Evolutionary conservation across 306 rosid genomes (phyloP).

Genomic region (Rosa chinensis): DNA sequence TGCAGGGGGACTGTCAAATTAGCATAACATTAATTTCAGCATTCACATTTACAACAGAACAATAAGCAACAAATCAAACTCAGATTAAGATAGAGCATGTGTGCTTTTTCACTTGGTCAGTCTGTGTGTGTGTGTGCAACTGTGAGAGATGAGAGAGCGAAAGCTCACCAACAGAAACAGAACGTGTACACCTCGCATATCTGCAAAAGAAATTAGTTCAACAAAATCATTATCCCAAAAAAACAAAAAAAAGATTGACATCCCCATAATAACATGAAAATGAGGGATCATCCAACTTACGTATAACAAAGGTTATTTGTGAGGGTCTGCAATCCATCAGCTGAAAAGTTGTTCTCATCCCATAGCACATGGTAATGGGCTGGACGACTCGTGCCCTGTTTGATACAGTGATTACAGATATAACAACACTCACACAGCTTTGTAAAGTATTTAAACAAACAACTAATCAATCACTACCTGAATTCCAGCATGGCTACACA

Average conservation of each 20-base stretch:
- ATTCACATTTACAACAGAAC: neutral
- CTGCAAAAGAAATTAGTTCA: slow-evolving; percentile 33
- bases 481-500: slow-evolving; percentile 87
- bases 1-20: slow-evolving; percentile 58
- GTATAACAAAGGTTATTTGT: slow-evolving; percentile 81
- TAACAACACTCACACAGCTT: neutral
- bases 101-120: neutral
- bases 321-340: slow-evolving; percentile 73
- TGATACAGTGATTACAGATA: neutral
- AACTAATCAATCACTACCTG: slow-evolving; percentile 45
- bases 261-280: neutral
- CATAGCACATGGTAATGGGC: slow-evolving; percentile 75
- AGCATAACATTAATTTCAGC: neutral
- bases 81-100: neutral
- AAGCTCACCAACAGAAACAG: slow-evolving; percentile 81
- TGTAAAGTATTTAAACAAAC: neutral
- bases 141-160: neutral
- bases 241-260: neutral
- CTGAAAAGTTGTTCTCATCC: slow-evolving; percentile 78
- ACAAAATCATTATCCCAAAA: neutral
- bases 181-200: slow-evolving; percentile 92
- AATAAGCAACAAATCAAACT: neutral
- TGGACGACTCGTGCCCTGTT: slow-evolving; percentile 74
- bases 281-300: slow-evolving; percentile 26
- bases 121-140: neutral